Base-by-base conservation (phyloP, 345 rosid genomes). In the Arabidopsis suecica region DNA sequence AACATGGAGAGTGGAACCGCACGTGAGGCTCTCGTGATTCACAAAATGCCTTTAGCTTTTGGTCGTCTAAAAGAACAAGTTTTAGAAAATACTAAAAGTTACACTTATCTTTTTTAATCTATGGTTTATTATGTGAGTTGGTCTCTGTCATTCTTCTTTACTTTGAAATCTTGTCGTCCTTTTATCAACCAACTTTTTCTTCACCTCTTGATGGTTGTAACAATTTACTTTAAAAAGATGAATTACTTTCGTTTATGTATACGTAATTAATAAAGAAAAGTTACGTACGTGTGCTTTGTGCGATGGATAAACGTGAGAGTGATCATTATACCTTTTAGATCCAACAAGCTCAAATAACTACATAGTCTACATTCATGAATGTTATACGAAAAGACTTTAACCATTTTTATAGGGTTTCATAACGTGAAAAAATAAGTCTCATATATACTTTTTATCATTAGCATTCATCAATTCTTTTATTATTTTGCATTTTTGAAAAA, bases 1-100 rank as follows among this genome's bases (percentile, higher is more conserved):
- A 77, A 71, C 83, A 76, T 78, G 75, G 67, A 79, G 89, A 86
- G 82, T 87, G 82, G 89, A 86, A 59, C 78, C 83, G 89, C 98
- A 93, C 96, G 98, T 93, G 98, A 89, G 75, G 76, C 64, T 78
- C 89, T 86, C 84, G 96, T 86, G 86, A 83, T 86, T 86, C 83
- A 74, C 87, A 77, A 84, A 59, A 79, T 87, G 86, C 82, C 88
- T 79, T 77, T 33, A 76, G 67, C 80, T 77, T 77, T 71, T 76
- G 80, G 76, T 71, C 80, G 71, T 45, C 72, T 40, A 57, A 71
- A 77, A 57, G 71, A 77, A 64, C 74, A 69, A 23, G 70, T 76
- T 61, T 13, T 2, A 59, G 4, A 38, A 57, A 38, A 8, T 5
- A 16, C 3, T 14, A 28, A 45, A 38, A 55, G 44, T 73, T 74